Evolutionary conservation across 495 filamentous ascomycete species (phyloP).

Genomic region (Penicillium taxi): DNA sequence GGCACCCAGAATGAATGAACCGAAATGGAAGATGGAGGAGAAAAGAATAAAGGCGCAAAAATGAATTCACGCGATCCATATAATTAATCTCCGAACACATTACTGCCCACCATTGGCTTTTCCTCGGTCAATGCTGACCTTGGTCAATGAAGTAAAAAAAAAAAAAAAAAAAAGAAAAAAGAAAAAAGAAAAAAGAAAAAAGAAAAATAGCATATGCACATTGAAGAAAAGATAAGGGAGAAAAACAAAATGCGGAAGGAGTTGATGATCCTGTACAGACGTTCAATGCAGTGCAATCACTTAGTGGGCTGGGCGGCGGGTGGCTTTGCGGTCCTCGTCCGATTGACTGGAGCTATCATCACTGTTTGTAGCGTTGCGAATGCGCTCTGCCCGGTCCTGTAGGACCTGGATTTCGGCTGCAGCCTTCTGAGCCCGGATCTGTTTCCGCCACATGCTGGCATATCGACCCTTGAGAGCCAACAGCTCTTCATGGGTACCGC

Average conservation of each 20-base stretch:
- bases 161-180: constrained; percentile 13
- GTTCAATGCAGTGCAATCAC: background rate
- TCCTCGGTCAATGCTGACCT: constrained; percentile 4
- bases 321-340: constrained; percentile 41
- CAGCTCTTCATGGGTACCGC: constrained; percentile 79
- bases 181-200: constrained; percentile 15
- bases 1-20: constrained; percentile 5
- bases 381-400: constrained; percentile 38
- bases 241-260: constrained; percentile 14
- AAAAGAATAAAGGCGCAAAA: constrained; percentile 6
- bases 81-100: constrained; percentile 9
- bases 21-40: constrained; percentile 10
- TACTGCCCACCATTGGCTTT: constrained; percentile 13
- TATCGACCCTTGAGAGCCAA: constrained; percentile 72
- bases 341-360: constrained; percentile 49
- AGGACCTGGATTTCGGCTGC: constrained; percentile 62
- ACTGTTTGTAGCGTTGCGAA: constrained; percentile 37
- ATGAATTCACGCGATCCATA: constrained; percentile 4
- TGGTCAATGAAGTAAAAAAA: background rate
- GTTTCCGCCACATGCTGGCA: constrained; percentile 91
- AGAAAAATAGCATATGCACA: constrained; percentile 18
- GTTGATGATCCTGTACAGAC: constrained; percentile 10
- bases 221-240: constrained; percentile 17
- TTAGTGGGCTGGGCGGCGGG: constrained; percentile 20
- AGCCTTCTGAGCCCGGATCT: constrained; percentile 80